A percentile compares a stretch with the other conserved stretches of the same genome.
Conservation (phyloP, 805 yeast species). For the Candida krabiensis region DNA sequence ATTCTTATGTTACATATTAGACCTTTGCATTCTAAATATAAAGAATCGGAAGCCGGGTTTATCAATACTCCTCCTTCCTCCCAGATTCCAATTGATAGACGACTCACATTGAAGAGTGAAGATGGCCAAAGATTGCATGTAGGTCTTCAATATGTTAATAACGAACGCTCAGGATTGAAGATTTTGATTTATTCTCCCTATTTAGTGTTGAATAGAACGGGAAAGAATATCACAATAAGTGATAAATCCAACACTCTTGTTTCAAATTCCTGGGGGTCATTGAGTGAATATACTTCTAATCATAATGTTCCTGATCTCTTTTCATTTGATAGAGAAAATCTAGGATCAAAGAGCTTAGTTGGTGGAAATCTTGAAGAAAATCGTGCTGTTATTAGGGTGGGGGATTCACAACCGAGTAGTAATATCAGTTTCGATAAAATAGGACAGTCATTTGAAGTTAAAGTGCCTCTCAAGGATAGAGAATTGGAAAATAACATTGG, state of each 20-base stretch:
- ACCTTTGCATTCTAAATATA: conserved; percentile 62
- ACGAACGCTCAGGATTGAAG: conserved; percentile 56
- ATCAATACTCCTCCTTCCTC: conserved; percentile 51
- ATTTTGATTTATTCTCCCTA: conserved; percentile 83
- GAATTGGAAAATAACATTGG: conserved; percentile 74
- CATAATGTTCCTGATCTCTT: conserved; percentile 70
- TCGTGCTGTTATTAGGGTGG: conserved; percentile 64
- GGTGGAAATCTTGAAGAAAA: conserved; percentile 46
- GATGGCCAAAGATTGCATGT: conserved; percentile 71
- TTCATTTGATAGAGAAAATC: conserved; percentile 62
- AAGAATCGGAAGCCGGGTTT: conserved; percentile 70
- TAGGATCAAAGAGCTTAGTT: conserved; percentile 34
- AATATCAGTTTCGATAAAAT: conserved; percentile 86
- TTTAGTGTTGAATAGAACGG: conserved; percentile 78
- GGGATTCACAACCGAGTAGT: conserved; percentile 68
- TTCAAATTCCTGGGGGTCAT: conserved; percentile 37
- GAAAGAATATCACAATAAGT: conserved; percentile 59
- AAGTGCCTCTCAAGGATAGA: conserved; percentile 46
- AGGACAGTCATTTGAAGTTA: conserved; percentile 69
- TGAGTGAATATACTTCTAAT: conserved; percentile 23
- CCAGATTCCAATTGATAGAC: conserved; percentile 34
- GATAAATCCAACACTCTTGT: conserved; percentile 52
- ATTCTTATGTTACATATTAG: conserved; percentile 69
- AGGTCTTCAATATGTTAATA: conserved; percentile 59
- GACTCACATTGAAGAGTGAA: conserved; percentile 50